Base-by-base conservation (phyloP, 805 yeast genomes). In the Huiozyma naganishii region DNA sequence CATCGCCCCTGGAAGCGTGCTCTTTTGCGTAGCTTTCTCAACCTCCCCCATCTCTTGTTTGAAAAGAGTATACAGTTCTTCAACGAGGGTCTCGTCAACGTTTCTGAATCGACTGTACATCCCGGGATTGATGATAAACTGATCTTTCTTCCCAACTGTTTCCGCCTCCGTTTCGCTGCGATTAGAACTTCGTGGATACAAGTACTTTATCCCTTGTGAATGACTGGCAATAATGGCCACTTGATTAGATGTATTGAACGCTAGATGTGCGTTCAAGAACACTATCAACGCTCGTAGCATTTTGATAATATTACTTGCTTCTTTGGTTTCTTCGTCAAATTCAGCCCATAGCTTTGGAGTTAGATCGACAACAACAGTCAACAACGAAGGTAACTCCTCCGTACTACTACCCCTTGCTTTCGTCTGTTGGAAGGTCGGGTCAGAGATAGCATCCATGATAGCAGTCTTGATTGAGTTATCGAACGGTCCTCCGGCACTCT, bases 81-180 rank as follows among this genome's bases (percentile, higher is more conserved):
- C 71, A 11, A 86, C 58, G 0, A 90, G 79, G 0, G 78, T 66
- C 44, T 84, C 89, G 60, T 88, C 95, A 29, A 90, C 80, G 36
- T 76, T 69, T 48, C 82, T 72, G 55, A 90, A 90, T 57, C 84
- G 95, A 48, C 95, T 70, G 57, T 90, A 87, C 86, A 90, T 86
- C 37, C 78, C 80, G 41, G 69, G 55, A 56, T 74, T 70, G 39
- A 77, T 65, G 44, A 72, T 58, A 3, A 53, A 51, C 30, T 50
- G 47, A 45, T 57, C 59, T 27, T 39, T 43, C 6, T 27, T 40
- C 8, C 28, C 39, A 3, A 4, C 13, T 4, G 17, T 41, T 17
- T n/a, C 32, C n/a, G 40, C 17, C 2, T 27, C 42, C 6, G n/a
- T 28, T 6, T 29, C 44, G 9, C 48, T 47, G 10, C 49, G 57